A percentile compares a stretch with the other conserved stretches of the same genome.
Conservation (phyloP, 305 asterid species). For the Rubia peregrina region DNA sequence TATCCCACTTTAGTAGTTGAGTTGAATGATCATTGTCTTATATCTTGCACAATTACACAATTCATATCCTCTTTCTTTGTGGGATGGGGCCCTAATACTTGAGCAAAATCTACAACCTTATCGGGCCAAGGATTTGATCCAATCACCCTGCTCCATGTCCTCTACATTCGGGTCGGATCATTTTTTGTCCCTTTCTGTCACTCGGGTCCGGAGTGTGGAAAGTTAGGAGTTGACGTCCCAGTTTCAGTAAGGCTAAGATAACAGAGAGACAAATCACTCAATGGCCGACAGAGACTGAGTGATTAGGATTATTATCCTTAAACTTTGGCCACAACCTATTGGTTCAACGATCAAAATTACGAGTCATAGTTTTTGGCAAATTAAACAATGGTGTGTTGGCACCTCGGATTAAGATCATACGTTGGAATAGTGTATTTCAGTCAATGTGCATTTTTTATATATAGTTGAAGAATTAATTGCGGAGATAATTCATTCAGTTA, state of each 20-base stretch:
- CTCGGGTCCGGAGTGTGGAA: not conserved
- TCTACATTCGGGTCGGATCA: not conserved
- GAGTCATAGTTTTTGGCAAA: not conserved
- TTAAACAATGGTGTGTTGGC: not conserved
- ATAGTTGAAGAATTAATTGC: no score
- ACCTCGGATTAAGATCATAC: not conserved
- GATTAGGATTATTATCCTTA: not conserved
- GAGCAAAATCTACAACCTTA: not conserved
- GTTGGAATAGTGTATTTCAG: no score
- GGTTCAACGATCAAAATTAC: conserved; percentile 4
- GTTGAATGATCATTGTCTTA: not conserved
- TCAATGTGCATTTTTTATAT: no score
- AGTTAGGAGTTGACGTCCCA: not conserved
- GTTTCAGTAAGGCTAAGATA: not conserved
- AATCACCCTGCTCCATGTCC: conserved; percentile 2
- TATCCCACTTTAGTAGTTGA: not conserved
- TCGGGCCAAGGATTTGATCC: not conserved
- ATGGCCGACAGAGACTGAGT: not conserved
- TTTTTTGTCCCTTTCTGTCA: not conserved
- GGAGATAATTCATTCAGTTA: no score
- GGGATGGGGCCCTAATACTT: not conserved
- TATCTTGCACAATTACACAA: not conserved
- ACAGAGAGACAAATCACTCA: no score
- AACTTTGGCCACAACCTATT: not conserved
- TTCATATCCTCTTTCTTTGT: not conserved